Percentiles rank a stretch among this genome's conserved stretches.
These are phyloP conservation scores for Phaeosphaeria sp. DNA, from an alignment of 2,329 filamentous ascomycete species.

Conservation along the genomic window DNA sequence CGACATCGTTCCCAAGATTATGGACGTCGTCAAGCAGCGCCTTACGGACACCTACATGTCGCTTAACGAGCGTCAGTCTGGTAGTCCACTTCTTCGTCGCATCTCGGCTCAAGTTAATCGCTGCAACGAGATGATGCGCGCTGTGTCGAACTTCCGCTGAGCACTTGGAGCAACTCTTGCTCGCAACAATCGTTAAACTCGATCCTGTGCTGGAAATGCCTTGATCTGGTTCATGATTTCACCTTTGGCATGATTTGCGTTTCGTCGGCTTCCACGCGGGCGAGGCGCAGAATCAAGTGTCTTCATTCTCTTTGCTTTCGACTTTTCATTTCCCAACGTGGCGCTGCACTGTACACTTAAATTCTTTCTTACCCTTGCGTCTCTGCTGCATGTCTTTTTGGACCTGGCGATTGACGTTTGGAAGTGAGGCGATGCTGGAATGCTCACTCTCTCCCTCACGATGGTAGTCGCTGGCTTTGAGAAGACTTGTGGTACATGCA, in stretches of 20 bases:
- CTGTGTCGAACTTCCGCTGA: slow-evolving; percentile 25
- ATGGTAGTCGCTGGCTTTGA: slow-evolving; percentile 1
- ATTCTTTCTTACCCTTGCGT: slow-evolving; percentile 9
- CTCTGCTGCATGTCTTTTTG: slow-evolving; percentile 11
- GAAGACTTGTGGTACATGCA: neutral
- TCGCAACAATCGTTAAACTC: slow-evolving; percentile 2
- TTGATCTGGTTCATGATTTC: slow-evolving; percentile 7
- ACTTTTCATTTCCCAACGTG: neutral
- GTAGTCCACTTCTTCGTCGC: slow-evolving; percentile 59
- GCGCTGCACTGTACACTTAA: slow-evolving; percentile 6
- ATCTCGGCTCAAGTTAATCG: slow-evolving; percentile 55
- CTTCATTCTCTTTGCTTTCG: neutral
- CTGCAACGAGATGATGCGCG: slow-evolving; percentile 42
- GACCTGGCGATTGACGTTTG: slow-evolving; percentile 5
- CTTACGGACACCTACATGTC: slow-evolving; percentile 65
- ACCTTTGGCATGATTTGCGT: neutral
- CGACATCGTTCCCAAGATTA: slow-evolving; percentile 65
- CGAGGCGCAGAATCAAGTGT: neutral
- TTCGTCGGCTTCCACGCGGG: neutral
- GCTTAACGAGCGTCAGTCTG: slow-evolving; percentile 60
- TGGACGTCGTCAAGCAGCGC: slow-evolving; percentile 65
- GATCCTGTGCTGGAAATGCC: slow-evolving; percentile 41
- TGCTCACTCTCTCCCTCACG: slow-evolving; percentile 21
- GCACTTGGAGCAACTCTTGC: neutral
- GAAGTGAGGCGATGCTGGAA: slow-evolving; percentile 28